phyloP scores from a whole-genome alignment of 1,284 basidiomycete genomes.

The Laetiporus sulphureus region DNA sequence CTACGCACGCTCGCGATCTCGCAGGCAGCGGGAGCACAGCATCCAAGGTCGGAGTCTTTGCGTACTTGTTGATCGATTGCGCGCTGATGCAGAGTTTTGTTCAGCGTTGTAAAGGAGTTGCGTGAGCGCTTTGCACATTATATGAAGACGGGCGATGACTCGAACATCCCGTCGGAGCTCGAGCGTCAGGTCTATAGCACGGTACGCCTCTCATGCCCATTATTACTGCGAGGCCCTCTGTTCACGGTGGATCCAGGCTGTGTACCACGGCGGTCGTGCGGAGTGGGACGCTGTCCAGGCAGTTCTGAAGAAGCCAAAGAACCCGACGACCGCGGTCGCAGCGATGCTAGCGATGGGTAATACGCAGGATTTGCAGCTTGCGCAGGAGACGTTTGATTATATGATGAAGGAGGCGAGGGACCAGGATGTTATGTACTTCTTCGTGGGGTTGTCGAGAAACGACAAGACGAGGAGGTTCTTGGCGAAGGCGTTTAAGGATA shows the following conservation, averaged over 20 bases:
- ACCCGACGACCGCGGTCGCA: not conserved
- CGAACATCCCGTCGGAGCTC: conserved; percentile 75
- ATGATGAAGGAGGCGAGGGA: not conserved
- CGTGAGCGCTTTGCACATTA: conserved; percentile 70
- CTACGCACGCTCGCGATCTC: conserved; percentile 78
- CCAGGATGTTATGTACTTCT: not conserved
- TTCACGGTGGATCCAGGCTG: conserved; percentile 40
- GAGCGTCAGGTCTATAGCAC: conserved; percentile 45
- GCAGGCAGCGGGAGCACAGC: conserved; percentile 57
- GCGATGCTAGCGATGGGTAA: not conserved
- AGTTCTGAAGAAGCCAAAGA: conserved; percentile 42
- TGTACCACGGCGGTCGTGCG: conserved; percentile 40
- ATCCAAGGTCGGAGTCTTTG: conserved; percentile 37
- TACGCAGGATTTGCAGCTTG: not conserved
- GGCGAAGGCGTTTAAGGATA: conserved; percentile 42
- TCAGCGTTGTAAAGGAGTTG: conserved; percentile 70
- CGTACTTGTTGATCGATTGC: not conserved
- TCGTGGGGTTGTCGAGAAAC: conserved; percentile 31
- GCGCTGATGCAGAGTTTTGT: not conserved
- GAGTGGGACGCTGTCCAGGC: conserved; percentile 76
- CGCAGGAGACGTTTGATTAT: not conserved
- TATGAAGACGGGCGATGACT: conserved; percentile 70
- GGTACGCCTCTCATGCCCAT: conserved; percentile 32
- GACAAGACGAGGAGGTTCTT: conserved; percentile 34
- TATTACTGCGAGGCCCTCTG: not conserved